Percentiles rank a stretch among this genome's conserved stretches.
Evolutionary conservation across 768 basidiomycete genomes (phyloP).

Genomic region (Lactifluus hygrophoroides): DNA sequence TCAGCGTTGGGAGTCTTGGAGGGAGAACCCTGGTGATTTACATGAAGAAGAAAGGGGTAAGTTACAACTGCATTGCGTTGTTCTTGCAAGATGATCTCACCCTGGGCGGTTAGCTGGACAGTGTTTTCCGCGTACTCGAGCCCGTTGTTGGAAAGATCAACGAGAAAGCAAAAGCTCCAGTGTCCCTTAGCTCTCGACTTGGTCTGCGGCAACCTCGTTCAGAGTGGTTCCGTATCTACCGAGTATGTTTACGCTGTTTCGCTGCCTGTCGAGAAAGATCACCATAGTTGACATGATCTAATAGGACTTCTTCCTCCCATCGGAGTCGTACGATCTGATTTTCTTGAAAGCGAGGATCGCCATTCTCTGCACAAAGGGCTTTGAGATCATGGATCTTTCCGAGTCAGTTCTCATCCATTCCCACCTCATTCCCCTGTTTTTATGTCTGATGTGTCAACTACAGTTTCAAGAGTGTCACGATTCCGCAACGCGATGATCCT

Average conservation of each 20-base stretch:
- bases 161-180: constrained; percentile 62
- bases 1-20: constrained; percentile 82
- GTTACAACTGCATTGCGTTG: constrained; percentile 22
- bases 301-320: constrained; percentile 85
- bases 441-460: background rate
- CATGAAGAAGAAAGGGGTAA: constrained; percentile 88
- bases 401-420: constrained; percentile 50
- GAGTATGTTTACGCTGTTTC: constrained; percentile 32
- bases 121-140: constrained; percentile 95
- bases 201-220: constrained; percentile 73
- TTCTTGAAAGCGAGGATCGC: constrained; percentile 93
- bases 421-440: background rate
- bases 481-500: constrained; percentile 74
- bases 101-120: constrained; percentile 50
- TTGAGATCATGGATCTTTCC: constrained; percentile 94
- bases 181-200: constrained; percentile 62
- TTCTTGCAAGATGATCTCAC: constrained; percentile 15
- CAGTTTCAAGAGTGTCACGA: constrained; percentile 83
- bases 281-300: background rate
- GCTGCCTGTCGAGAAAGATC: background rate
- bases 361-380: constrained; percentile 87
- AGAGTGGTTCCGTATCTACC: constrained; percentile 93
- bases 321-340: constrained; percentile 82
- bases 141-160: constrained; percentile 88
- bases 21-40: constrained; percentile 87